These are phyloP conservation scores for Martensiomyces pterosporus DNA, from an alignment of 192 early-diverging fungal genomes.

Conservation along the genomic window DNA sequence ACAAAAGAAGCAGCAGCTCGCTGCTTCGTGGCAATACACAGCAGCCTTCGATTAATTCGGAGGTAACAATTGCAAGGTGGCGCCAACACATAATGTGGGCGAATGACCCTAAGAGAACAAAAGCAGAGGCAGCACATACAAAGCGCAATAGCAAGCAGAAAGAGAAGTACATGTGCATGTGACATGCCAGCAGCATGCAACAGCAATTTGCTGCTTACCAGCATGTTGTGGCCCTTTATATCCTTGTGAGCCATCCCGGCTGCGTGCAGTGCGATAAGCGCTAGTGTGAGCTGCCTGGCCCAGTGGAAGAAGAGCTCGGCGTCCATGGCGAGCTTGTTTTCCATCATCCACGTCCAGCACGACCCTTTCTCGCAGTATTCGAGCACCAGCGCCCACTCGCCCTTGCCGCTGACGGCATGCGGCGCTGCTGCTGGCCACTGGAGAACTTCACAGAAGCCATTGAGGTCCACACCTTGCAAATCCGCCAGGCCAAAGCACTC, in stretches of 20 bases:
- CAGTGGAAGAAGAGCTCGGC: slow-evolving; percentile 53
- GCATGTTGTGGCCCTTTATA: slow-evolving; percentile 60
- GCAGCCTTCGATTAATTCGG: too few relatives aligned
- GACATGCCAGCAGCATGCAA: too few relatives aligned
- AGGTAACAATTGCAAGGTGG: too few relatives aligned
- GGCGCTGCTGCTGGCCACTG: slow-evolving; percentile 27
- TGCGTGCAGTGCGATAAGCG: slow-evolving; percentile 50
- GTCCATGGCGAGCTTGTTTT: slow-evolving; percentile 33
- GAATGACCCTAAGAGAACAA: too few relatives aligned
- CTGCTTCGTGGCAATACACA: too few relatives aligned
- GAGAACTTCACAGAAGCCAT: slow-evolving; percentile 10
- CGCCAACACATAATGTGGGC: too few relatives aligned
- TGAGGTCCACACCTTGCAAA: slow-evolving; percentile 9
- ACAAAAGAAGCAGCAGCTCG: too few relatives aligned
- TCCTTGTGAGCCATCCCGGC: slow-evolving; percentile 56
- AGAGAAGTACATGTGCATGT: too few relatives aligned
- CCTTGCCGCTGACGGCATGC: slow-evolving; percentile 18
- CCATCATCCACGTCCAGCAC: slow-evolving; percentile 57
- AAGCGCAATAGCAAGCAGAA: background rate
- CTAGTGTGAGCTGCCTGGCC: slow-evolving; percentile 54
- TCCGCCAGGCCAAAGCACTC: slow-evolving; percentile 41
- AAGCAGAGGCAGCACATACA: too few relatives aligned
- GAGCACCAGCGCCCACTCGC: slow-evolving; percentile 52
- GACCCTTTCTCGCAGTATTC: slow-evolving; percentile 55
- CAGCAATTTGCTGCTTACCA: too few relatives aligned